Evolutionary conservation across 2,329 filamentous ascomycete genomes (phyloP).

Genomic region (Hysterium pulicare): DNA sequence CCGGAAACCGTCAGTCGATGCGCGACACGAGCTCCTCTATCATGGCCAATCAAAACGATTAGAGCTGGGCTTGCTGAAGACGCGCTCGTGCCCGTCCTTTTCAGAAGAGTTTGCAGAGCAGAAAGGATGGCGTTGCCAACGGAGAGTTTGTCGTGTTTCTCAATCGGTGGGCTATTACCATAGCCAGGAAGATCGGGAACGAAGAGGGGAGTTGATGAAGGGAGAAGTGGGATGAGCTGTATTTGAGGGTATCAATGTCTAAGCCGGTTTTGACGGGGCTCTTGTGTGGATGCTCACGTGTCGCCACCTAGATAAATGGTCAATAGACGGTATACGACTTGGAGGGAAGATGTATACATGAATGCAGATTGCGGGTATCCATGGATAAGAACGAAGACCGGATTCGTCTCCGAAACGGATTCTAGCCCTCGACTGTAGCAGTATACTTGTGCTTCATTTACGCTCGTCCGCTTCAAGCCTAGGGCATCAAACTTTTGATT

Average conservation of each 20-base stretch:
- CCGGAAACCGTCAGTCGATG: constrained; percentile 54
- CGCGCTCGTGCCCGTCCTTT: constrained; percentile 11
- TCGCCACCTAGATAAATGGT: constrained; percentile 21
- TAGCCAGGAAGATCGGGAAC: constrained; percentile 32
- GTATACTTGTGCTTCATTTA: constrained; percentile 24
- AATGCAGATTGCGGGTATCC: constrained; percentile 32
- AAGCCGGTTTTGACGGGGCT: not conserved
- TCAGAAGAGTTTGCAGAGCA: constrained; percentile 22
- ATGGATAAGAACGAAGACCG: constrained; percentile 29
- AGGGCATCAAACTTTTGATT: constrained; percentile 27
- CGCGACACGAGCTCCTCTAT: constrained; percentile 55
- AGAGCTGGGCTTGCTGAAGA: constrained; percentile 11
- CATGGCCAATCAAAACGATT: constrained; percentile 50
- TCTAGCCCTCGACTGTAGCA: constrained; percentile 24
- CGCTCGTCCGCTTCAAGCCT: constrained; percentile 22
- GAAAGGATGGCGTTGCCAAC: constrained; percentile 23
- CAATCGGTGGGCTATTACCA: constrained; percentile 23
- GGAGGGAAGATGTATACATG: constrained; percentile 13
- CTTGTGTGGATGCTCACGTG: constrained; percentile 12
- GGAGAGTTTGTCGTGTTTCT: constrained; percentile 26
- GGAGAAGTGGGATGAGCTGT: constrained; percentile 26
- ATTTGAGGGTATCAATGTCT: not conserved
- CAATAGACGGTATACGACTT: not conserved
- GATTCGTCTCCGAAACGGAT: constrained; percentile 22
- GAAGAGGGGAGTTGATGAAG: constrained; percentile 24